A percentile compares a stretch with the other conserved stretches of the same genome.
Evolutionary conservation across 176 grass and related monocot species (phyloP).

Genomic region (Oryza meyeriana): DNA sequence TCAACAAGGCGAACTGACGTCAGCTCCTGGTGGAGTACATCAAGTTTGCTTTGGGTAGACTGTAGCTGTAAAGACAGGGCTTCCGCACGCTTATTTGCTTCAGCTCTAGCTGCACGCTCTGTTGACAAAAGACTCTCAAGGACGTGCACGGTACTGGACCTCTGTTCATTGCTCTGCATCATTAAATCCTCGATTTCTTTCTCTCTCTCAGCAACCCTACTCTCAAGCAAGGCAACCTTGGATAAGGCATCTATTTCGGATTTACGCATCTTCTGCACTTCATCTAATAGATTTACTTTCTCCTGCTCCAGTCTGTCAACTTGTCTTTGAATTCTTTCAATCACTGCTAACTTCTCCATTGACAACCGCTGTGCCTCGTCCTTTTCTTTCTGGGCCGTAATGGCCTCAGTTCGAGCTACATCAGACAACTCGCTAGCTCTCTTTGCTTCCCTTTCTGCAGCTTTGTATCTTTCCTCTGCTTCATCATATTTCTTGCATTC

Average conservation of each 20-base stretch:
- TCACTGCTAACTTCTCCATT: slow-evolving; percentile 57
- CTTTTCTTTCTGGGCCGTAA: slow-evolving; percentile 55
- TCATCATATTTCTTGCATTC: slow-evolving; percentile 74
- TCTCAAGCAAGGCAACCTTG: slow-evolving; percentile 60
- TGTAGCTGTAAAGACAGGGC: slow-evolving; percentile 70
- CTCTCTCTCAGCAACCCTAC: slow-evolving; percentile 58
- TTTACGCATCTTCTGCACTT: slow-evolving; percentile 51
- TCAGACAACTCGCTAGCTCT: slow-evolving; percentile 54
- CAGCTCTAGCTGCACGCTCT: slow-evolving; percentile 61
- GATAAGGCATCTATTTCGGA: slow-evolving; percentile 57
- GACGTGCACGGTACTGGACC: slow-evolving; percentile 69
- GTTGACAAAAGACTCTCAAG: slow-evolving; percentile 64
- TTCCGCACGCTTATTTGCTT: slow-evolving; percentile 68
- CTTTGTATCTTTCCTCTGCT: slow-evolving; percentile 45
- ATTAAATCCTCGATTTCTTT: slow-evolving; percentile 70
- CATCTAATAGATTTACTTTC: slow-evolving; percentile 49
- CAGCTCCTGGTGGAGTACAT: slow-evolving; percentile 79
- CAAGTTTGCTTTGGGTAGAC: slow-evolving; percentile 77
- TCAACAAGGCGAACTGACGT: slow-evolving; percentile 65
- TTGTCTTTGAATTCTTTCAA: slow-evolving; percentile 62
- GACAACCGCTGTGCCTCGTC: slow-evolving; percentile 52
- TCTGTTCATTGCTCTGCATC: slow-evolving; percentile 68
- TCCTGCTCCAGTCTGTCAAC: slow-evolving; percentile 58
- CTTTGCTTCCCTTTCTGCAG: slow-evolving; percentile 62
- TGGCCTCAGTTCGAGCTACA: slow-evolving; percentile 51